These are phyloP conservation scores for Rhodotorula graminis DNA, from an alignment of 768 basidiomycete genomes.

Conservation along the genomic window DNA sequence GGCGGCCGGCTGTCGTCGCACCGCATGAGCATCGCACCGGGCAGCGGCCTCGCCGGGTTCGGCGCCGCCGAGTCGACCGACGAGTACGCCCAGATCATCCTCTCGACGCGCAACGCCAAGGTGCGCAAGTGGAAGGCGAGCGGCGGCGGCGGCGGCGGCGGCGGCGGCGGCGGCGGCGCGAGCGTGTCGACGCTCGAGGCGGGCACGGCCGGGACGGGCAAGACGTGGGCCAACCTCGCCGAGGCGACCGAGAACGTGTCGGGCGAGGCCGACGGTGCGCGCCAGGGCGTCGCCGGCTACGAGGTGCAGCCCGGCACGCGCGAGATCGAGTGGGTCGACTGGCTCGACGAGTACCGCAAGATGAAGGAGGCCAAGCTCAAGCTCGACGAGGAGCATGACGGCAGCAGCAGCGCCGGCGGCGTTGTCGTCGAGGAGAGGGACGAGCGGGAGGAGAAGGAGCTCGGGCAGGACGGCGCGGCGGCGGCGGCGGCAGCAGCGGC, in stretches of 20 bases:
- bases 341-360: slow-evolving; percentile 51
- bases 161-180: neutral
- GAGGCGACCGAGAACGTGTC: slow-evolving; percentile 1
- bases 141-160: neutral
- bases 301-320: slow-evolving; percentile 16
- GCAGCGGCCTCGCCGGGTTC: neutral
- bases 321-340: slow-evolving; percentile 52
- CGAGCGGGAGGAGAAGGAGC: slow-evolving; percentile 1
- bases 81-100: slow-evolving; percentile 47
- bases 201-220: slow-evolving; percentile 10
- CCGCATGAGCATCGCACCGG: slow-evolving; percentile 23
- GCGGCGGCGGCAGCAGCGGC: neutral
- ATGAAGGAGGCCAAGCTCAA: slow-evolving; percentile 50
- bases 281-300: neutral
- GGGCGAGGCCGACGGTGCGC: slow-evolving; percentile 1
- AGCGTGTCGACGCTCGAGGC: slow-evolving; percentile 10
- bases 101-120: slow-evolving; percentile 50
- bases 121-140: slow-evolving; percentile 48
- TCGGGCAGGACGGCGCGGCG: neutral
- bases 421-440: neutral
- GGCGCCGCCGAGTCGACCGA: slow-evolving; percentile 20
- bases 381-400: slow-evolving; percentile 35
- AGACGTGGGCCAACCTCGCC: slow-evolving; percentile 8
- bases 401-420: too few relatives aligned
- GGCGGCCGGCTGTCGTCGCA: slow-evolving; percentile 15